A percentile compares a stretch with the other conserved stretches of the same genome.
Evolutionary conservation across 179 eudicot species (phyloP).

Genomic region (Heliamphora pulchella): DNA sequence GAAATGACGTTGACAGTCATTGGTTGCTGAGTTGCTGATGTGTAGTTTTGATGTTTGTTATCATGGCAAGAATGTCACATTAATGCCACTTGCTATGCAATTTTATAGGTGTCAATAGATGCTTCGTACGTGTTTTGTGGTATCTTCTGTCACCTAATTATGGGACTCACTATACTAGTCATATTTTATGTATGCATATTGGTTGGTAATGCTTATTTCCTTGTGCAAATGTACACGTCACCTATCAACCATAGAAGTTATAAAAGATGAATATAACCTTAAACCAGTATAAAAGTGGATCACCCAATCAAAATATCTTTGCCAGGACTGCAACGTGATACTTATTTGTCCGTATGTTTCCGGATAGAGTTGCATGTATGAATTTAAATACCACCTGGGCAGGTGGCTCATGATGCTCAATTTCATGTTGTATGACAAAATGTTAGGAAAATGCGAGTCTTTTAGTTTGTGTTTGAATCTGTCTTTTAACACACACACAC

Average conservation of each 20-base stretch:
- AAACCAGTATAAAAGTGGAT: neutral
- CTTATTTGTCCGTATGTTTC: constrained; percentile 10
- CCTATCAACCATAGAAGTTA: no score
- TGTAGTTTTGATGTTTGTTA: constrained; percentile 16
- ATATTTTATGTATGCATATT: neutral
- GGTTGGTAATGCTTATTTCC: neutral
- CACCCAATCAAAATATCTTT: neutral
- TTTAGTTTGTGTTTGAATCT: neutral
- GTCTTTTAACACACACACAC: neutral
- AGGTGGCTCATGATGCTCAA: neutral
- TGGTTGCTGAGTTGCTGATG: neutral
- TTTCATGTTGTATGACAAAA: neutral
- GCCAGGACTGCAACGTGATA: neutral
- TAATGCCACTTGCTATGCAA: neutral
- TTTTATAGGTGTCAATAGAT: neutral
- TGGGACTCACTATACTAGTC: neutral
- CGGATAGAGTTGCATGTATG: neutral
- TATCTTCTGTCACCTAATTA: neutral
- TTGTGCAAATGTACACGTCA: neutral
- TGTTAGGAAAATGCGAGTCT: neutral
- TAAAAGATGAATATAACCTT: neutral
- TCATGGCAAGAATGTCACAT: neutral
- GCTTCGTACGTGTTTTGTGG: neutral
- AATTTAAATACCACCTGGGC: neutral
- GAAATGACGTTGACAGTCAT: constrained; percentile 26